These are phyloP conservation scores for Heliamphora exappendiculata DNA, from an alignment of 148 eudicot genomes.

Conservation along the genomic window DNA sequence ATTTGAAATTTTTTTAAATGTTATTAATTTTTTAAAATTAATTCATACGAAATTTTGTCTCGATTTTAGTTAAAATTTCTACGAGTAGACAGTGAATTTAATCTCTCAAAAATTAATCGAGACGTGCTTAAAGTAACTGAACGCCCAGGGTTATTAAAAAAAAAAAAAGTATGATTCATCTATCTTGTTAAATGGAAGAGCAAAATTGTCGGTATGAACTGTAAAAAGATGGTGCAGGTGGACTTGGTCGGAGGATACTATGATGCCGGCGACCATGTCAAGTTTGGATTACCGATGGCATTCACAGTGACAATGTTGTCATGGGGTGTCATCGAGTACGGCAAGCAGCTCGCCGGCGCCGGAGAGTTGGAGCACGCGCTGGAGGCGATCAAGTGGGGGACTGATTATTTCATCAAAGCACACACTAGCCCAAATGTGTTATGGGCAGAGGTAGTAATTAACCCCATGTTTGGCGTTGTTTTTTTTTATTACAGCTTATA, in stretches of 20 bases:
- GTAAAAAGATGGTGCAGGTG: slow-evolving; percentile 51
- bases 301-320: slow-evolving; percentile 67
- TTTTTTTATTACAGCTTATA: neutral
- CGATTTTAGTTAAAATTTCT: too few relatives aligned
- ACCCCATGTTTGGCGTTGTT: neutral
- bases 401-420: slow-evolving; percentile 76
- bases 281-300: slow-evolving; percentile 86
- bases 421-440: slow-evolving; percentile 62
- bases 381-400: slow-evolving; percentile 74
- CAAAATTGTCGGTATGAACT: too few relatives aligned
- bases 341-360: slow-evolving; percentile 28
- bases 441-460: slow-evolving; percentile 60
- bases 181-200: too few relatives aligned
- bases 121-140: too few relatives aligned
- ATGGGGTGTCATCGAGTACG: slow-evolving; percentile 59
- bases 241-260: slow-evolving; percentile 81
- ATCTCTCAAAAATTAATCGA: too few relatives aligned
- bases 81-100: too few relatives aligned
- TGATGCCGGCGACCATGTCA: slow-evolving; percentile 78
- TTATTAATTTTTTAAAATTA: too few relatives aligned
- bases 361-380: slow-evolving; percentile 46
- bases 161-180: too few relatives aligned
- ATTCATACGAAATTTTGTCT: too few relatives aligned
- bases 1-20: too few relatives aligned
- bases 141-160: neutral